Evolutionary conservation across 2,329 filamentous ascomycete genomes (phyloP).

Genomic region (Plectosphaerella plurivora): DNA sequence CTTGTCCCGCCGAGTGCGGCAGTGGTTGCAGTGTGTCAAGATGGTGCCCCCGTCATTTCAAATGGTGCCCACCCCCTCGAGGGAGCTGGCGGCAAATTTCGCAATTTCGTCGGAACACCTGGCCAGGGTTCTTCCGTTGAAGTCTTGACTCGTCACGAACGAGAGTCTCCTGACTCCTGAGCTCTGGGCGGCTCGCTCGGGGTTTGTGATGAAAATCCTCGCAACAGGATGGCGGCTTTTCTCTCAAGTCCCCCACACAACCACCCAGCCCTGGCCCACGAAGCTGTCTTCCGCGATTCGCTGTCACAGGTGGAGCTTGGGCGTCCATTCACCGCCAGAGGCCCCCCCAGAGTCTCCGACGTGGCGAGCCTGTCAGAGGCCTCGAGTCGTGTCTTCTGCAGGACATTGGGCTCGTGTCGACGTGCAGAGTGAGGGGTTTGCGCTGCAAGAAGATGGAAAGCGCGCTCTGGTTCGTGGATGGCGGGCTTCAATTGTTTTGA

Average conservation of each 20-base stretch:
- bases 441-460: not conserved
- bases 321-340: slow-evolving; percentile 8
- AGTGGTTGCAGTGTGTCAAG: not conserved
- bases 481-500: slow-evolving; percentile 8
- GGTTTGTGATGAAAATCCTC: no score
- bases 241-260: not conserved
- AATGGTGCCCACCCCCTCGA: no score
- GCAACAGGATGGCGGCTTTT: not conserved
- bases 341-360: not conserved
- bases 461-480: not conserved
- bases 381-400: slow-evolving; percentile 20
- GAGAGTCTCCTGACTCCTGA: no score
- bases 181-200: no score
- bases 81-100: no score
- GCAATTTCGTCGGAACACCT: no score
- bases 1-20: not conserved
- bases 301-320: slow-evolving; percentile 12
- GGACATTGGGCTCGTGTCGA: slow-evolving; percentile 19
- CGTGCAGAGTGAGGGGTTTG: slow-evolving; percentile 5
- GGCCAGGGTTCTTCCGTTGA: no score
- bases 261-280: not conserved
- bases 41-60: no score
- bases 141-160: no score
- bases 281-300: slow-evolving; percentile 19
- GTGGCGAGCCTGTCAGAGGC: slow-evolving; percentile 20